Conservation (phyloP, 2,329 filamentous ascomycete species). For the Beauveria pseudobassiana region DNA sequence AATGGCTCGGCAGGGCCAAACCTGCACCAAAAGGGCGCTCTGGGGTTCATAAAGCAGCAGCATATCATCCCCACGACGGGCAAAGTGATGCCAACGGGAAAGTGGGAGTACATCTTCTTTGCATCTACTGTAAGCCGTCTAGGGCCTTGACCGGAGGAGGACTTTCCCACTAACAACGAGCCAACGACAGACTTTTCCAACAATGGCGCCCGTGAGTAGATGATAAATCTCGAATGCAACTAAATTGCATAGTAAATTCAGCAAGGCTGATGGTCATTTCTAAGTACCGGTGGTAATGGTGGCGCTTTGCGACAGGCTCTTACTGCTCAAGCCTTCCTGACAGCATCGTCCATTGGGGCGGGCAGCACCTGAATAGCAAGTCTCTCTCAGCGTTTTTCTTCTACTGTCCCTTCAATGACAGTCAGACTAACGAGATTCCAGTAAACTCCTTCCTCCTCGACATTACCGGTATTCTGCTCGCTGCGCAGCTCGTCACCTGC, state of each 20-base stretch:
- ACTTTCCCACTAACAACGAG: neutral
- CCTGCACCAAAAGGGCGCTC: slow-evolving; percentile 8
- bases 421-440: neutral
- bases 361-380: slow-evolving; percentile 3
- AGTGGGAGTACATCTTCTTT: slow-evolving; percentile 16
- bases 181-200: slow-evolving; percentile 12
- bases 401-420: no score
- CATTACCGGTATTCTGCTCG: slow-evolving; percentile 18
- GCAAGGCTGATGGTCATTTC: neutral
- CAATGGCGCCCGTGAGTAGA: slow-evolving; percentile 14
- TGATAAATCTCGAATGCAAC: neutral
- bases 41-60: slow-evolving; percentile 12
- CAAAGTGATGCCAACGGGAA: slow-evolving; percentile 11
- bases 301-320: slow-evolving; percentile 13
- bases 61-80: slow-evolving; percentile 14
- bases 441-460: slow-evolving; percentile 16
- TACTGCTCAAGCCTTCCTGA: slow-evolving; percentile 7
- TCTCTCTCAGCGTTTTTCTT: no score
- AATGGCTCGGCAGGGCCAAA: neutral
- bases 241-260: neutral
- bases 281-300: slow-evolving; percentile 14
- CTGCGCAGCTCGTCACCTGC: slow-evolving; percentile 16
- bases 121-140: slow-evolving; percentile 11
- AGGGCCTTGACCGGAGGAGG: neutral
- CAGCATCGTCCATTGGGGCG: slow-evolving; percentile 10